Base-by-base conservation (phyloP, 352 stramenopile species). In the Globisporangium carolinianum region DNA sequence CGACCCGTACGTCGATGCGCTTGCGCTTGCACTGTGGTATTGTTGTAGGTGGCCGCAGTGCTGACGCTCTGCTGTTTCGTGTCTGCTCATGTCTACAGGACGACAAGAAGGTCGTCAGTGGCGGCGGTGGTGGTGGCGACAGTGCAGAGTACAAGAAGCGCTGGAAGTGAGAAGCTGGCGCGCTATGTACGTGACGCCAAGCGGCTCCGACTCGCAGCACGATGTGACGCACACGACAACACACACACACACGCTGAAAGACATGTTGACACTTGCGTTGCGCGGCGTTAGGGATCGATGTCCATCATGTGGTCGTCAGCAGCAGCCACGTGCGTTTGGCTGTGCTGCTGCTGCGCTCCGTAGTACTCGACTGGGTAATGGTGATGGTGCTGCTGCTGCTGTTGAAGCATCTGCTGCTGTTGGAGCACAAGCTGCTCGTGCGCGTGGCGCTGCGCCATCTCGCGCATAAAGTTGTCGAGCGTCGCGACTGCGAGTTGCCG, bases 91-190 rank as follows among this genome's bases (percentile, higher is more conserved):
- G 24, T 24, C 24, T 46, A 47, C 53, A 75, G 59, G 68, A 86
- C 15, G 75, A 81, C 14, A 78, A 76, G 48, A 84, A 89, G 65
- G 76, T 79, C 61, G 81, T 24, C 24, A 24, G 24, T 24, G 24
- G 24, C 24, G 24, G 24, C 24, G 24, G 24, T 24, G 24, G 81
- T 10, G 75, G 79, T 37, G 57, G 72, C 3, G 79, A 90, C 42
- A 88, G 77, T 48, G 79, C 90, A 45, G 62, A 72, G 64, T 90
- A 93, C 79, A 93, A 93, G 65, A 73, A 75, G 66, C 68, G 65
- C 51, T 91, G 81, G 83, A 90, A 88, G 75, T 90, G 87, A 14
- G 11, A 15, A 17, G 24, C 24, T 24, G 24, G 24, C 24, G n/a
- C 8, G 42, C 42, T 11, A 46, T 46, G 35, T 45, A 15, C 12